These are phyloP conservation scores for Suillus fuscotomentosus DNA, from an alignment of 768 basidiomycete species.

Conservation along the genomic window DNA sequence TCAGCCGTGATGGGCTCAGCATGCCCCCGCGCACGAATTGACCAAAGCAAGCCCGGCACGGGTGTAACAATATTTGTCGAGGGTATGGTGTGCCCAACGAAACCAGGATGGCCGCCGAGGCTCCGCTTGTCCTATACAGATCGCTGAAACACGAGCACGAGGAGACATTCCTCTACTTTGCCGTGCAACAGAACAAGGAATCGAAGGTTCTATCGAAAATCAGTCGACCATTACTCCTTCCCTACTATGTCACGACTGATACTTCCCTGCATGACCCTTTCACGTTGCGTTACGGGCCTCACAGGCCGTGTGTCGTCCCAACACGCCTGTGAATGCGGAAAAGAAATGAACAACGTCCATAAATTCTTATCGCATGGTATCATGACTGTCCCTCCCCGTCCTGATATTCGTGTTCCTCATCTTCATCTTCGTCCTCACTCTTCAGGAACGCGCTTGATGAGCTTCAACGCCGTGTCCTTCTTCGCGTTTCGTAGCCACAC, in stretches of 20 bases:
- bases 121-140: conserved; percentile 56
- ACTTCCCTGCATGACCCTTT: conserved; percentile 65
- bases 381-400: conserved; percentile 50
- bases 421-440: conserved; percentile 59
- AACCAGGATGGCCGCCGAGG: conserved; percentile 35
- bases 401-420: conserved; percentile 44
- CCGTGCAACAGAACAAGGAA: conserved; percentile 92
- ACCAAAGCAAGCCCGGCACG: conserved; percentile 40
- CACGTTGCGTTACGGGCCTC: conserved; percentile 84
- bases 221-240: background rate
- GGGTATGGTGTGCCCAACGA: conserved; percentile 53
- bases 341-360: conserved; percentile 93
- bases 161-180: conserved; percentile 88
- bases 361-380: conserved; percentile 85
- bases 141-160: conserved; percentile 96
- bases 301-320: conserved; percentile 85
- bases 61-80: conserved; percentile 76
- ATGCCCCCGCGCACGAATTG: conserved; percentile 69
- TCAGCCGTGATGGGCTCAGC: conserved; percentile 77
- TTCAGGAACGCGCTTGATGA: background rate
- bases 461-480: conserved; percentile 72
- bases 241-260: background rate
- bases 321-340: conserved; percentile 86
- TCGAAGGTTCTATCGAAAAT: conserved; percentile 87
- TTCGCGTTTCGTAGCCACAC: conserved; percentile 48